phyloP scores from a whole-genome alignment of 768 basidiomycete species.

The Trametes coccinea region DNA sequence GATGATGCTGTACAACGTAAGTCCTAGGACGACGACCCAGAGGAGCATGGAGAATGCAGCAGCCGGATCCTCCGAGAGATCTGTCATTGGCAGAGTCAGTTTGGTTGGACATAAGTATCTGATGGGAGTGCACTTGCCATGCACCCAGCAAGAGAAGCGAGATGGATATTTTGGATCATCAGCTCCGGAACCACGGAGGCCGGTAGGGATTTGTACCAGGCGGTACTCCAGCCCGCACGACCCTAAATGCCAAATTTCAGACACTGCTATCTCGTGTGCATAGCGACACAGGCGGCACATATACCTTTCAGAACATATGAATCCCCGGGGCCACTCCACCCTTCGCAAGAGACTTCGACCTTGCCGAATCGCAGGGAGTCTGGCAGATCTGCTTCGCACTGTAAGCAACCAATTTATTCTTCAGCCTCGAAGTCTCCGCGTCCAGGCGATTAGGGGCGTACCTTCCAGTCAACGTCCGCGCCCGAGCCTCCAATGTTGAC shows the following conservation, averaged over 20 bases:
- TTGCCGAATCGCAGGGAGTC: conserved; percentile 79
- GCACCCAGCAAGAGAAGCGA: conserved; percentile 20
- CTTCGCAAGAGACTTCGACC: conserved; percentile 88
- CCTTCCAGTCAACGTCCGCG: conserved; percentile 90
- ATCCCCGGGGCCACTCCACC: conserved; percentile 84
- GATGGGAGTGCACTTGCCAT: conserved; percentile 3
- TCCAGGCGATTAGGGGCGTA: conserved; percentile 32
- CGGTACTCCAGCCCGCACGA: conserved; percentile 88
- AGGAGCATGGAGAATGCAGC: conserved; percentile 54
- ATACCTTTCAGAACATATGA: conserved; percentile 81
- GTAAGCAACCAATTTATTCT: neutral
- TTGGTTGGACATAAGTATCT: neutral
- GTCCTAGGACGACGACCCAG: conserved; percentile 53
- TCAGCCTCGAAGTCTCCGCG: too few relatives aligned
- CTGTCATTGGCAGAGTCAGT: neutral
- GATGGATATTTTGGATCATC: conserved; percentile 21
- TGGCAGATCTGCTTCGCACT: conserved; percentile 93
- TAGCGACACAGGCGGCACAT: neutral
- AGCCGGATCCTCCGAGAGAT: conserved; percentile 38
- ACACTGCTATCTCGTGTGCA: neutral
- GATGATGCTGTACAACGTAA: conserved; percentile 61
- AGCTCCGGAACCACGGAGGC: conserved; percentile 23
- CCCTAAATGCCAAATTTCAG: conserved; percentile 41
- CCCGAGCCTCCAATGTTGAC: conserved; percentile 76
- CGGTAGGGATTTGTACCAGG: conserved; percentile 65